These are phyloP conservation scores for Colletotrichum plurivorum DNA, from an alignment of 2,329 filamentous ascomycete genomes.

Conservation along the genomic window DNA sequence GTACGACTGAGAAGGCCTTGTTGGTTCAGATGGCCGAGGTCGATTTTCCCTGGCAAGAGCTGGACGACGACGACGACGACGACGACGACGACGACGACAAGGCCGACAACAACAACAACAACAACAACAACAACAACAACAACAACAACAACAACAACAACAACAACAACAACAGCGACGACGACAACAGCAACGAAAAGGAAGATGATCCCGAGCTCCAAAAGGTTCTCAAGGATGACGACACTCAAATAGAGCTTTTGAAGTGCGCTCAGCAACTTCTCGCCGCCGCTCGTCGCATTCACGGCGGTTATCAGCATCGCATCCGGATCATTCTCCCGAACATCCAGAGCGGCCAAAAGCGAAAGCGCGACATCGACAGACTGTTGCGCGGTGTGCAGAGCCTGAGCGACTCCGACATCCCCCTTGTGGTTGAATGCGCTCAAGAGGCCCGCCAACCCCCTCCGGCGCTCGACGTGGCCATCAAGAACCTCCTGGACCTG, in stretches of 20 bases:
- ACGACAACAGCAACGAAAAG: not conserved
- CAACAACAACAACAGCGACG: conserved; percentile 32
- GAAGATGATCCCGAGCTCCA: conserved; percentile 46
- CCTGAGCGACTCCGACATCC: conserved; percentile 46
- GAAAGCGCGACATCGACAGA: conserved; percentile 48
- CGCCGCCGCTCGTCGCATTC: conserved; percentile 52
- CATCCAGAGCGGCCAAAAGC: conserved; percentile 45
- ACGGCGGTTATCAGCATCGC: conserved; percentile 49
- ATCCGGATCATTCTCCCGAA: conserved; percentile 54
- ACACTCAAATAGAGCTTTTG: conserved; percentile 45
- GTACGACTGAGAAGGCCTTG: conserved; percentile 49
- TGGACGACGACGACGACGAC: conserved; percentile 30
- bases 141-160: conserved; percentile 15
- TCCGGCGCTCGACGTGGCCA: conserved; percentile 46
- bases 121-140: conserved; percentile 29
- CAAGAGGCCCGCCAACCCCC: conserved; percentile 41
- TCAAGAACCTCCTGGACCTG: conserved; percentile 49
- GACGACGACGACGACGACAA: conserved; percentile 15
- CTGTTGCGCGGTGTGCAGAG: conserved; percentile 49
- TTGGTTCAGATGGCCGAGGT: conserved; percentile 55
- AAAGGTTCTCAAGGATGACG: conserved; percentile 53
- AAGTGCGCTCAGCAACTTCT: conserved; percentile 50
- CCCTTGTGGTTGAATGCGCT: conserved; percentile 49
- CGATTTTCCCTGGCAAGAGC: conserved; percentile 56
- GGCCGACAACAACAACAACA: conserved; percentile 30